Conservation (phyloP, 2,329 filamentous ascomycete species). For the Phaeophleospora eucalypticola region DNA sequence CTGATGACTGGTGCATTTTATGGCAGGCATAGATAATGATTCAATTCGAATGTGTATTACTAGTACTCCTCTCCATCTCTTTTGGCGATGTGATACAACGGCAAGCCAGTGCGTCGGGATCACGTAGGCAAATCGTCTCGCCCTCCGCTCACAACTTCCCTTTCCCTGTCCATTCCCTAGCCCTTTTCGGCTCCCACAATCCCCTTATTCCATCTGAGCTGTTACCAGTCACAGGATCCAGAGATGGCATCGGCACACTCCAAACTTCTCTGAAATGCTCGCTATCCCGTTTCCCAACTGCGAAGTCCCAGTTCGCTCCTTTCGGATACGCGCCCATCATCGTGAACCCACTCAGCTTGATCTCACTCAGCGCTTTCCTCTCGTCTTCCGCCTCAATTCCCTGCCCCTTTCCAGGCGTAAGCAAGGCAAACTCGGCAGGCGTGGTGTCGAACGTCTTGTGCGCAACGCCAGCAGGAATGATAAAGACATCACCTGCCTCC, state of each 20-base stretch:
- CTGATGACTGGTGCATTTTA: too few species aligned
- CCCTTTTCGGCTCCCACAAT: too few species aligned
- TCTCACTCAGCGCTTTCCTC: constrained; percentile 33
- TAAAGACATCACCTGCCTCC: constrained; percentile 53
- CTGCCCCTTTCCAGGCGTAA: constrained; percentile 45
- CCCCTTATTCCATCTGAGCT: constrained; percentile 36
- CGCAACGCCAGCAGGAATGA: constrained; percentile 54
- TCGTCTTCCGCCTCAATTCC: constrained; percentile 33
- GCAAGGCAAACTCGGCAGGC: constrained; percentile 39
- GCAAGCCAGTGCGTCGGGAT: too few species aligned
- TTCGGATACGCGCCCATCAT: constrained; percentile 57
- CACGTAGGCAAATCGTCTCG: too few species aligned
- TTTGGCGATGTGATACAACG: too few species aligned
- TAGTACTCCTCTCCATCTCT: too few species aligned
- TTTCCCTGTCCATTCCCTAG: too few species aligned
- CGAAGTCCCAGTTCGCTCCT: constrained; percentile 50
- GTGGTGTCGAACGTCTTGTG: constrained; percentile 51
- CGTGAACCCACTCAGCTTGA: constrained; percentile 45
- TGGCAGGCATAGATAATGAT: too few species aligned
- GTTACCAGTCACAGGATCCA: constrained; percentile 48
- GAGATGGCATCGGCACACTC: constrained; percentile 42
- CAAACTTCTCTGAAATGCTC: constrained; percentile 44
- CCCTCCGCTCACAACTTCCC: too few species aligned
- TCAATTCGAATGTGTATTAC: too few species aligned
- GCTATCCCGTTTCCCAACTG: constrained; percentile 42